Evolutionary conservation across 176 grass and related monocot genomes (phyloP).

Genomic region (Carex kokanica): DNA sequence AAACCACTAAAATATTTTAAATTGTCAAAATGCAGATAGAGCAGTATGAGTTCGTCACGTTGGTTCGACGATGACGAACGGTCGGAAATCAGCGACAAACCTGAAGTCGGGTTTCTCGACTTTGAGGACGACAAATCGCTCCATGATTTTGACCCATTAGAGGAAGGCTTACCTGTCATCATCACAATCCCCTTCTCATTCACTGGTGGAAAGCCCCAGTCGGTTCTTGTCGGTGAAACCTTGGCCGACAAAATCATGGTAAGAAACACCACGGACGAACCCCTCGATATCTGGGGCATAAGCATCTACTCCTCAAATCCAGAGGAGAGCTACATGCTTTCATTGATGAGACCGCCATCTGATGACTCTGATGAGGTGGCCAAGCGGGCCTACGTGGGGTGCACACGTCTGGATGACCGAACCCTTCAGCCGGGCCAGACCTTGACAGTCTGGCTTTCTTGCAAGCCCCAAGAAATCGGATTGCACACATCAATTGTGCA

Average conservation of each 20-base stretch:
- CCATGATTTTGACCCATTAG: conserved; percentile 45
- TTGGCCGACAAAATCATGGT: conserved; percentile 47
- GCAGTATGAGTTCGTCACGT: not conserved
- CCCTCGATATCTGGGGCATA: conserved; percentile 64
- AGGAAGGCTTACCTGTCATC: conserved; percentile 48
- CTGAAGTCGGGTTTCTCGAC: conserved; percentile 85
- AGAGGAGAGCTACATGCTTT: conserved; percentile 73
- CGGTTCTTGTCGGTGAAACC: conserved; percentile 62
- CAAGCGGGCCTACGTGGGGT: conserved; percentile 52
- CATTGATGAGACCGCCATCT: conserved; percentile 71
- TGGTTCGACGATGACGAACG: conserved; percentile 42
- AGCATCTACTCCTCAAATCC: conserved; percentile 88
- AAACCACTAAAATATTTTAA: not conserved
- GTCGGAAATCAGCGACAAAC: conserved; percentile 67
- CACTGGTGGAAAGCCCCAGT: conserved; percentile 55
- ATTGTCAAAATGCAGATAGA: conserved; percentile 6
- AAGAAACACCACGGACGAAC: conserved; percentile 55
- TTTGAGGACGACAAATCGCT: conserved; percentile 60
- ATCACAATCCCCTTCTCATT: conserved; percentile 75
- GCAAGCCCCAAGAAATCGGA: conserved; percentile 80
- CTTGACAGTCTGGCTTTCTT: conserved; percentile 82
- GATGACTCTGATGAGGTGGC: conserved; percentile 43
- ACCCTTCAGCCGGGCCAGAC: conserved; percentile 65
- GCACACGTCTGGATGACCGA: conserved; percentile 61
- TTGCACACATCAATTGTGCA: conserved; percentile 81